These are phyloP conservation scores for Penicillium sp. DNA, from an alignment of 2,329 filamentous ascomycete genomes.

Conservation along the genomic window DNA sequence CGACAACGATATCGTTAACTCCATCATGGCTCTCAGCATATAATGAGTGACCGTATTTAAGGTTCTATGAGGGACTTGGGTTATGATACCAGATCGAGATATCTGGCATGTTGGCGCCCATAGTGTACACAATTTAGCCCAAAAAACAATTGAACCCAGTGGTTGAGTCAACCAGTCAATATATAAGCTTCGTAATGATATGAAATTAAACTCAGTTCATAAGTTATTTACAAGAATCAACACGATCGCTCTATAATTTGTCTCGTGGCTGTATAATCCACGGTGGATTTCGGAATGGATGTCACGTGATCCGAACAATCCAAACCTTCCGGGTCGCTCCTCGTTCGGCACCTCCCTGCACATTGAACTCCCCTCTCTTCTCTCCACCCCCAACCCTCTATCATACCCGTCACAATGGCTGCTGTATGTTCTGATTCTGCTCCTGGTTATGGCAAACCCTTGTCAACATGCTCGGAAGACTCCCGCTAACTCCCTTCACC, in stretches of 20 bases:
- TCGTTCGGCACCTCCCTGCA: slow-evolving; percentile 36
- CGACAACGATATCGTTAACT: slow-evolving; percentile 99
- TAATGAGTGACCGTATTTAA: slow-evolving; percentile 38
- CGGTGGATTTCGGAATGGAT: slow-evolving; percentile 12
- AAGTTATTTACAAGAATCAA: background rate
- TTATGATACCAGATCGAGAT: slow-evolving; percentile 24
- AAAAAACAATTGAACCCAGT: slow-evolving; percentile 31
- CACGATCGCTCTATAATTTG: background rate
- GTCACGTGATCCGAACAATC: slow-evolving; percentile 35
- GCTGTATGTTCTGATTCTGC: slow-evolving; percentile 32
- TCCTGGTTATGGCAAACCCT: background rate
- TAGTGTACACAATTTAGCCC: slow-evolving; percentile 39
- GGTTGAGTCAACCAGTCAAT: slow-evolving; percentile 20
- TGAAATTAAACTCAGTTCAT: background rate
- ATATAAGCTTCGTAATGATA: background rate
- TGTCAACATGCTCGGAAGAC: background rate
- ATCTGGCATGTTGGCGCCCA: slow-evolving; percentile 23
- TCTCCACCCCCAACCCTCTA: slow-evolving; percentile 27
- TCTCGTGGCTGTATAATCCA: background rate
- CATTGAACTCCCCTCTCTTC: slow-evolving; percentile 32
- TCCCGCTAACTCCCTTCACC: slow-evolving; percentile 26
- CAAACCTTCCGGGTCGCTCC: slow-evolving; percentile 42
- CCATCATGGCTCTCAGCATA: slow-evolving; percentile 97
- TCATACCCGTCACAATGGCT: slow-evolving; percentile 41
- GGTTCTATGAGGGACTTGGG: slow-evolving; percentile 30